phyloP scores from a whole-genome alignment of 2,329 filamentous ascomycete genomes.

The Graphilbum fragrans region DNA sequence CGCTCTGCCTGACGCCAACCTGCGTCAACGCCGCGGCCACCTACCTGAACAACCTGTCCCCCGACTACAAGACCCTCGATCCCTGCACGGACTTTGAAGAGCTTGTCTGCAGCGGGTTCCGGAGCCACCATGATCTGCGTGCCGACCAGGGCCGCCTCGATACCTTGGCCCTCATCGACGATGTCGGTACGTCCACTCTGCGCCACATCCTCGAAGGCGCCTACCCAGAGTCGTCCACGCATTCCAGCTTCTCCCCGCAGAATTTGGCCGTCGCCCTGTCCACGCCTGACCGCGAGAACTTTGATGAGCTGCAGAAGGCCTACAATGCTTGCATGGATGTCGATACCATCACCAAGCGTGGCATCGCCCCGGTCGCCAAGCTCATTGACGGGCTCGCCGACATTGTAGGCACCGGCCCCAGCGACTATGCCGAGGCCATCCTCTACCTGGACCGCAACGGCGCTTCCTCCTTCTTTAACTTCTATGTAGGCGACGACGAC shows the following conservation, averaged over 20 bases:
- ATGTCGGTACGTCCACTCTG: constrained; percentile 44
- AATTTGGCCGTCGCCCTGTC: constrained; percentile 22
- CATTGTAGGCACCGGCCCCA: constrained; percentile 20
- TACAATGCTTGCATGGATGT: constrained; percentile 58
- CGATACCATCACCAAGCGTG: constrained; percentile 38
- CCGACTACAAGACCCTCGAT: constrained; percentile 48
- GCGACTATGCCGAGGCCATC: constrained; percentile 28
- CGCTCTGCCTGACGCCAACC: constrained; percentile 42
- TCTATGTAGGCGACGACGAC: constrained; percentile 28
- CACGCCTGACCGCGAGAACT: constrained; percentile 47
- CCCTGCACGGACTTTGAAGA: constrained; percentile 59
- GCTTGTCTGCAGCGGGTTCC: constrained; percentile 56
- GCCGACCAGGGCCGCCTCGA: constrained; percentile 50
- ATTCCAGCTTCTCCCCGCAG: constrained; percentile 32
- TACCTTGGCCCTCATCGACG: constrained; percentile 47
- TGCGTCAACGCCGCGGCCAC: constrained; percentile 53
- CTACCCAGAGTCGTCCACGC: constrained; percentile 28
- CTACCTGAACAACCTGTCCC: constrained; percentile 49
- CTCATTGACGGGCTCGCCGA: constrained; percentile 40
- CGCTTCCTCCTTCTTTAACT: constrained; percentile 23
- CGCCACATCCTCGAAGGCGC: constrained; percentile 51
- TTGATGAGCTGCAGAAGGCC: constrained; percentile 49
- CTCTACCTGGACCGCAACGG: constrained; percentile 32
- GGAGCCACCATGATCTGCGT: constrained; percentile 50
- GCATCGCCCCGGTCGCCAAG: constrained; percentile 40